A percentile compares a stretch with the other conserved stretches of the same genome.
Conservation (phyloP, 2,329 filamentous ascomycete genomes). For the Colletotrichum somersetense region DNA sequence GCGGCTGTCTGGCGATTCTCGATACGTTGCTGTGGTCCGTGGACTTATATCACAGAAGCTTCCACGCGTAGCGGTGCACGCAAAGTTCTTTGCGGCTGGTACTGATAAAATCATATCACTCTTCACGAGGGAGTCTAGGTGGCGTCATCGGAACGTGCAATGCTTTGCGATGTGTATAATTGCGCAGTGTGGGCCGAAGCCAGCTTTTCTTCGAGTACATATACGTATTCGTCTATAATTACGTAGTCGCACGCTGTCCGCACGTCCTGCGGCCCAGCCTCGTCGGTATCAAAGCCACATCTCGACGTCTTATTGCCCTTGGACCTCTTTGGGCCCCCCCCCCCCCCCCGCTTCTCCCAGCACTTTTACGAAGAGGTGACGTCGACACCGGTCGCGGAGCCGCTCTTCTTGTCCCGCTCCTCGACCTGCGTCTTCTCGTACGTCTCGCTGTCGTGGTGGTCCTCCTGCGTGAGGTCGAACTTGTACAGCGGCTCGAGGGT, state of each 20-base stretch:
- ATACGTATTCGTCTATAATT: slow-evolving; percentile 13
- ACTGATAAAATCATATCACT: slow-evolving; percentile 11
- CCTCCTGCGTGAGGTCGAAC: slow-evolving; percentile 51
- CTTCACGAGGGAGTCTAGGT: slow-evolving; percentile 3
- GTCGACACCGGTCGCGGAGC: slow-evolving; percentile 7
- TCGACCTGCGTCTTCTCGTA: slow-evolving; percentile 56
- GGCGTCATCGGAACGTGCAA: slow-evolving; percentile 5
- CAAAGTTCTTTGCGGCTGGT: neutral
- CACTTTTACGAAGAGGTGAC: slow-evolving; percentile 8
- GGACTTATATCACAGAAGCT: neutral
- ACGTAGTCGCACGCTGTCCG: slow-evolving; percentile 25
- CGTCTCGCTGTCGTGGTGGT: slow-evolving; percentile 47
- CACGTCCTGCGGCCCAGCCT: slow-evolving; percentile 16
- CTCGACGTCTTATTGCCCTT: neutral
- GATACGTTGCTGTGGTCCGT: neutral
- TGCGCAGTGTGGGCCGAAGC: slow-evolving; percentile 20
- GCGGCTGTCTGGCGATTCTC: too few relatives aligned
- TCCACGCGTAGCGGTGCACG: too few relatives aligned
- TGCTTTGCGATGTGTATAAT: slow-evolving; percentile 9
- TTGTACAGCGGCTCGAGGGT: slow-evolving; percentile 58
- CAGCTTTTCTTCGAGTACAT: neutral
- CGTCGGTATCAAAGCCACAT: neutral
- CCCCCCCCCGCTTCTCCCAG: too few relatives aligned
- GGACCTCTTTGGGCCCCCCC: neutral
- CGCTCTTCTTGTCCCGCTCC: slow-evolving; percentile 51